Conservation (phyloP, 148 eudicot species). For the Rhododendron ferrugineum region DNA sequence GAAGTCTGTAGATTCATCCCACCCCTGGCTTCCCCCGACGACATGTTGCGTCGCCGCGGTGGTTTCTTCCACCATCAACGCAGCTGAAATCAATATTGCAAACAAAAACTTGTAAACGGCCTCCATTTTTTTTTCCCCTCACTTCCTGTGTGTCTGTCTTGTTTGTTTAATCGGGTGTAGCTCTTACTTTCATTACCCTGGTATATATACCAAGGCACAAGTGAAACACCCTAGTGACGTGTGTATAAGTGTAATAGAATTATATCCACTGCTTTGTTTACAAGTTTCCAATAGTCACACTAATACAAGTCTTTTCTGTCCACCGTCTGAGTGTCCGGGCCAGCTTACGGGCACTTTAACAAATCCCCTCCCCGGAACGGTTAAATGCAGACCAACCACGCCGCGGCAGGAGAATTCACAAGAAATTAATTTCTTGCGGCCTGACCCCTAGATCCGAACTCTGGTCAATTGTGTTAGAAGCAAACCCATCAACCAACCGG, state of each 20-base stretch:
- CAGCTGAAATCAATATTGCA: neutral
- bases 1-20: slow-evolving; percentile 65
- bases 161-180: neutral
- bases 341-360: neutral
- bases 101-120: neutral
- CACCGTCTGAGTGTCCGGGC: neutral
- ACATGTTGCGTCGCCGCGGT: slow-evolving; percentile 32
- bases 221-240: neutral
- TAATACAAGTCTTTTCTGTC: neutral
- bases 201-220: neutral
- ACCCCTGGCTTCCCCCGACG: slow-evolving; percentile 73
- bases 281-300: neutral
- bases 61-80: neutral
- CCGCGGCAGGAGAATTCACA: no score
- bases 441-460: no score
- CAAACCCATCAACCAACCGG: neutral
- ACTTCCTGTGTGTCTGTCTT: neutral
- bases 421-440: no score
- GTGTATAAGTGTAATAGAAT: neutral
- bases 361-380: neutral
- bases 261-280: neutral
- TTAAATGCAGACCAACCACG: no score
- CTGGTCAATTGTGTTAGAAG: neutral
- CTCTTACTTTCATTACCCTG: neutral
- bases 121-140: neutral